Percentiles rank a stretch among this genome's conserved stretches.
These are phyloP conservation scores for Talaromyces sp. DNA, from an alignment of 2,329 filamentous ascomycete species.

Conservation along the genomic window DNA sequence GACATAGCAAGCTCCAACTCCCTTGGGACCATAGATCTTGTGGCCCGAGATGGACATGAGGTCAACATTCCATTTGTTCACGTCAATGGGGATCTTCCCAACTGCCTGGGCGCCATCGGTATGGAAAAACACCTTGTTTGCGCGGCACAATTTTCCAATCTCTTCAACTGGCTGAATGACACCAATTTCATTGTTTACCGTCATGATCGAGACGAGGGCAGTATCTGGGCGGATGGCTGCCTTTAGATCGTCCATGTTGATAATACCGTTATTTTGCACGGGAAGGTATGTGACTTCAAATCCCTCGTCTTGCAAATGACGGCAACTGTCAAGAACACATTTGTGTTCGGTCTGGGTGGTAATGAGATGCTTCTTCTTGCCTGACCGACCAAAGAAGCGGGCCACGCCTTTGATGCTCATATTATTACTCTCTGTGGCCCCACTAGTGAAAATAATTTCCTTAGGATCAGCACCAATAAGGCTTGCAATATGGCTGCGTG, in stretches of 20 bases:
- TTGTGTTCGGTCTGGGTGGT: constrained; percentile 98
- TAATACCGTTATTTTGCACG: constrained; percentile 77
- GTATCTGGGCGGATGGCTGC: constrained; percentile 88
- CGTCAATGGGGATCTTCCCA: constrained; percentile 95
- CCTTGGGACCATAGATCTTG: constrained; percentile 98
- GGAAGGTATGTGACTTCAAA: constrained; percentile 96
- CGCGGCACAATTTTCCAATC: constrained; percentile 86
- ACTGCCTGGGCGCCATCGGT: constrained; percentile 94
- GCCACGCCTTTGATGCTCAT: constrained; percentile 99
- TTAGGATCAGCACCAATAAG: constrained; percentile 93
- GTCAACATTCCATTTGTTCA: constrained; percentile 97
- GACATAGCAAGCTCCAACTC: constrained; percentile 93
- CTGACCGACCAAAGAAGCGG: constrained; percentile 83
- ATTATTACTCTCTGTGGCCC: constrained; percentile 97
- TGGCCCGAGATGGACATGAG: constrained; percentile 98
- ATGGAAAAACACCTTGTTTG: constrained; percentile 96
- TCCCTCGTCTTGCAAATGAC: constrained; percentile 93
- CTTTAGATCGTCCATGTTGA: constrained; percentile 78
- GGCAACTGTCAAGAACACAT: constrained; percentile 94
- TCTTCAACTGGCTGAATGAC: constrained; percentile 95
- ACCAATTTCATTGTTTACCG: constrained; percentile 98
- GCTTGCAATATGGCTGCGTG: constrained; percentile 72
- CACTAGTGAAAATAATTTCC: constrained; percentile 98
- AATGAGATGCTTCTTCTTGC: constrained; percentile 98
- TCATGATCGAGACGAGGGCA: constrained; percentile 91